Evolutionary conservation across 352 stramenopile genomes (phyloP), one percentile per base, ranked within the genome.

Genomic region (Albugo laibachii): DNA sequence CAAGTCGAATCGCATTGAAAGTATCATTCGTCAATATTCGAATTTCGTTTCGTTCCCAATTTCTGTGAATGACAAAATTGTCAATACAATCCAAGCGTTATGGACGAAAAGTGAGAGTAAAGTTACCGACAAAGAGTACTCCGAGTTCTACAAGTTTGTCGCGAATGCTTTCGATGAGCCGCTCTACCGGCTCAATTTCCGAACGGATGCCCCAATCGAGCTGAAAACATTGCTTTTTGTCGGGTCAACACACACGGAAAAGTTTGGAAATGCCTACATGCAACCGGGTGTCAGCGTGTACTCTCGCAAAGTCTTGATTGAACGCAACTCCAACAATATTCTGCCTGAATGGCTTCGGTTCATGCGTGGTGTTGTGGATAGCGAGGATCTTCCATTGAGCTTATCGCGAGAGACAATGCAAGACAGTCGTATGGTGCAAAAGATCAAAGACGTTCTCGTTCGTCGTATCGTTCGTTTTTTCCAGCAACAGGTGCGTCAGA

Each of bases 31-130:
- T 50, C 94, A 97, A 60, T 99, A 99, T 74, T 98, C 89, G 34
- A 99, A 99, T 62, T 99, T 99, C 63, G 94, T 99, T 13, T 92
- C 86, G 46, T 98, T 98, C 68, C 96, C 95, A 19, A 99, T 99
- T 52, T 66, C 88, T 46, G 63, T 99, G 18, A 98, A 98, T 62
- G 94, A 84, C 6, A 80, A 97, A 49, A 79, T 81, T 1, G 95
- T 99, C 19, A 99, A 99, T 72, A 98, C 94, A 1, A 83, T 99
- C 34, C 78, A 97, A 52, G 96, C 96, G 5, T 77, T 99, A 38
- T 99, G 96, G 96, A 92, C 92, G 19, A 92, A 96, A 63, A 91
- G 89, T 59, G 88, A 96, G 42, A 92, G 69, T 48, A 76, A 95
- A 18, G 89, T 99, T 15, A 85, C 89, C 2, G 89, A 99, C 19